A percentile compares a stretch with the other conserved stretches of the same genome.
phyloP scores from a whole-genome alignment of 345 rosid species.

The Populus deltoides region DNA sequence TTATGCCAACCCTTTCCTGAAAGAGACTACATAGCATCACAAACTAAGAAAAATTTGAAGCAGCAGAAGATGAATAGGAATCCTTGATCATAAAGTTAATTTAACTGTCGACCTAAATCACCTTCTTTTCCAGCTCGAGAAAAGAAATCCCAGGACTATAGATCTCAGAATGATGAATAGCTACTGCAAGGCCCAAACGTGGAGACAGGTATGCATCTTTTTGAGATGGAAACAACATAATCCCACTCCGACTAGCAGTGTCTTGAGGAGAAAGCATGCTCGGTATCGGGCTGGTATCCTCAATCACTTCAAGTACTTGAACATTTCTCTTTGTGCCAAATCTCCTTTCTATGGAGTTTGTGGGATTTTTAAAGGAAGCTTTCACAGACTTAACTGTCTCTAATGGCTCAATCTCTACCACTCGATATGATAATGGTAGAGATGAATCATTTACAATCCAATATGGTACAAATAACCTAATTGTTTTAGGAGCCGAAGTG shows the following conservation, averaged over 20 bases:
- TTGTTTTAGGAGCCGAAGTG: constrained; percentile 75
- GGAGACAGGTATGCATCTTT: constrained; percentile 75
- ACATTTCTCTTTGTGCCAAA: constrained; percentile 50
- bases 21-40: constrained; percentile 20
- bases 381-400: constrained; percentile 72
- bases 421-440: constrained; percentile 70
- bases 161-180: constrained; percentile 66
- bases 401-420: constrained; percentile 79
- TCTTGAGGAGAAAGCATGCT: constrained; percentile 98
- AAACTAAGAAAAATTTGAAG: not conserved
- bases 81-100: not conserved
- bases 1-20: constrained; percentile 90
- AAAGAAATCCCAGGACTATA: constrained; percentile 94
- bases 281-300: constrained; percentile 82
- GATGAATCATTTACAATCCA: constrained; percentile 87
- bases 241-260: constrained; percentile 71
- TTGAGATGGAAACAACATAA: constrained; percentile 62
- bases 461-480: constrained; percentile 89
- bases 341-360: constrained; percentile 54
- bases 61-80: constrained; percentile 1
- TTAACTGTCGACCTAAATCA: constrained; percentile 22
- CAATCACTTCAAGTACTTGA: constrained; percentile 76
- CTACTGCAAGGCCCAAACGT: constrained; percentile 81
- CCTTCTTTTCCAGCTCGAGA: constrained; percentile 96
- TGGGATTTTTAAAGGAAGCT: constrained; percentile 52